Evolutionary conservation across 768 basidiomycete species (phyloP).

Genomic region (Wakefieldia striispora): DNA sequence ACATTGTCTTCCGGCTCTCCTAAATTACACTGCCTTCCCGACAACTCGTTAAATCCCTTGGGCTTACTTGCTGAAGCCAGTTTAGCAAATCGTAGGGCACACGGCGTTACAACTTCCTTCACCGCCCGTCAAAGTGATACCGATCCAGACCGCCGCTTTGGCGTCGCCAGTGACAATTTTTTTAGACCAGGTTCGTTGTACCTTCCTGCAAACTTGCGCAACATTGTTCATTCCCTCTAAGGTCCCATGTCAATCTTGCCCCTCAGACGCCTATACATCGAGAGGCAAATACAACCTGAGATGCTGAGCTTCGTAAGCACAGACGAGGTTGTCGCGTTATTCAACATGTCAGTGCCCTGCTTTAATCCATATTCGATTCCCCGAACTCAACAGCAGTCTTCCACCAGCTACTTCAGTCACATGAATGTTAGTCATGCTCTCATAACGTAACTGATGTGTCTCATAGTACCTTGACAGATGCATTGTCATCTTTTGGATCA

Average conservation of each 20-base stretch:
- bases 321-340: slow-evolving; percentile 88
- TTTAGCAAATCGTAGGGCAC: slow-evolving; percentile 67
- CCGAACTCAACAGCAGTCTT: slow-evolving; percentile 3
- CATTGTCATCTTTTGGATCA: slow-evolving; percentile 81
- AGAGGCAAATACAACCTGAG: slow-evolving; percentile 88
- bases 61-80: slow-evolving; percentile 91
- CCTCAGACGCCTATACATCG: slow-evolving; percentile 77
- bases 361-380: not conserved
- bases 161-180: slow-evolving; percentile 84
- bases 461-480: slow-evolving; percentile 46
- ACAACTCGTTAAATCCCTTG: slow-evolving; percentile 89
- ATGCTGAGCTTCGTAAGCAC: slow-evolving; percentile 86
- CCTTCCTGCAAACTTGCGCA: not conserved
- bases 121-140: slow-evolving; percentile 37
- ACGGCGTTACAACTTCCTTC: slow-evolving; percentile 43
- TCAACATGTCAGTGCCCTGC: slow-evolving; percentile 71
- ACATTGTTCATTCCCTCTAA: slow-evolving; percentile 26
- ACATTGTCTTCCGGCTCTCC: slow-evolving; percentile 55
- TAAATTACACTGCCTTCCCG: slow-evolving; percentile 86
- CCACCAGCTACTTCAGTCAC: slow-evolving; percentile 67
- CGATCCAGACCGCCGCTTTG: slow-evolving; percentile 51
- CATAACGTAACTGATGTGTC: not conserved
- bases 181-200: slow-evolving; percentile 78
- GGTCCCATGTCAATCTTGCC: slow-evolving; percentile 90
- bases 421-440: slow-evolving; percentile 54